Base-by-base conservation (phyloP, 208 protist species). In the Leishmania braziliensis region DNA sequence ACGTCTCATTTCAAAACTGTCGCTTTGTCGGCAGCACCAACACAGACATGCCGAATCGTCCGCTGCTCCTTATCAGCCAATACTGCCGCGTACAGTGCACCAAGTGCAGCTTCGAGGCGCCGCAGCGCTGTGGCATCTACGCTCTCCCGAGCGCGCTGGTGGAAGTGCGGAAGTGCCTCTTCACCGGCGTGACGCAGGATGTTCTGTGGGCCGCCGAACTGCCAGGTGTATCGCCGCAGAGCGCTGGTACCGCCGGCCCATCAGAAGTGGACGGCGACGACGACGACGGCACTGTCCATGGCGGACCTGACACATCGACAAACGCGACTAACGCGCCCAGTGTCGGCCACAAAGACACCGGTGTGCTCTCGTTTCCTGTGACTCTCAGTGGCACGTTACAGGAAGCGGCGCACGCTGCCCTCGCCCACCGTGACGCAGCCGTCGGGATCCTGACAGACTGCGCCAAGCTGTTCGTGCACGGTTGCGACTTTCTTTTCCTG, bases 1-100 rank as follows among this genome's bases (percentile, higher is more conserved):
- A 97, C 82, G 89, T 96, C 5, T 92, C 76, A 23, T 97, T 97
- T 75, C 86, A 88, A 12, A 95, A 97, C 86, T 97, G 94, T 84
- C 73, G 81, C 79, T 97, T 97, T 58, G 74, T 84, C n/a, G 48
- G 79, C 39, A 23, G 12, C 75, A 6, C 71, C 3, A 39, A 43
- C 54, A 46, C 56, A 10, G 53, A 56, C n/a, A 69, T 33, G 33
- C 60, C 43, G 33, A 56, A 87, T 63, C 73, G 63, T 29, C 89
- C 90, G 29, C 94, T 96, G 78, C 90, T 97, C 71, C 75, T 88
- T 46, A 90, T 95, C 14, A 88, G 89, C 23, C 94, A 96, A 84
- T 97, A 96, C 82, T 95, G 93, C 77, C 46, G 78, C 16, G 94
- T 97, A 79, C 77, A 84, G 62, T 95, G 90, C 79, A 78, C 81